phyloP scores from a whole-genome alignment of 805 yeast genomes.

The Wickerhamiella slavikovae region DNA sequence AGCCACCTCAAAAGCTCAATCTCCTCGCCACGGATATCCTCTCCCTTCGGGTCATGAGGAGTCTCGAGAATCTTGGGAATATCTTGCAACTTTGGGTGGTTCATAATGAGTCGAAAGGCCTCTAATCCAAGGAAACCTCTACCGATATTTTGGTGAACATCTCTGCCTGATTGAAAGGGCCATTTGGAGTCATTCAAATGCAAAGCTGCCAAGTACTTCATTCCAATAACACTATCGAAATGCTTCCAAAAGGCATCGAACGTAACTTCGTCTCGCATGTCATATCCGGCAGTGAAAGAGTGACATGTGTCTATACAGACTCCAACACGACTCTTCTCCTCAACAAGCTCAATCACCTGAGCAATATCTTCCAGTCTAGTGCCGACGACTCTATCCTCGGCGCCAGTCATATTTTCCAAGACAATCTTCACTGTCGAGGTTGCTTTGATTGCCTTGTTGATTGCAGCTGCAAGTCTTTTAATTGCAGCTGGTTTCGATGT shows the following conservation, averaged over 20 bases:
- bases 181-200: constrained; percentile 93
- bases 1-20: constrained; percentile 65
- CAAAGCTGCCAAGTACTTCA: constrained; percentile 52
- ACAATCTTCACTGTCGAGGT: constrained; percentile 73
- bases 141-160: constrained; percentile 78
- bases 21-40: constrained; percentile 49
- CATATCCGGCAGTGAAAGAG: constrained; percentile 91
- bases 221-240: constrained; percentile 59
- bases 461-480: constrained; percentile 48
- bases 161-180: constrained; percentile 75
- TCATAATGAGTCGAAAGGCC: constrained; percentile 59
- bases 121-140: constrained; percentile 79
- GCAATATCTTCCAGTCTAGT: constrained; percentile 55
- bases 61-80: constrained; percentile 80
- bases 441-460: constrained; percentile 54
- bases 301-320: constrained; percentile 96
- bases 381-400: constrained; percentile 67
- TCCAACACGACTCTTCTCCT: constrained; percentile 71
- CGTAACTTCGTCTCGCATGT: constrained; percentile 37
- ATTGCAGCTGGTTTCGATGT: constrained; percentile 50
- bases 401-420: constrained; percentile 96
- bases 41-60: constrained; percentile 28
- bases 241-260: constrained; percentile 52
- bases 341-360: constrained; percentile 56
- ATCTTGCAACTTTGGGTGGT: constrained; percentile 34